Evolutionary conservation across 2,329 filamentous ascomycete genomes (phyloP), one percentile per base, ranked within the genome.

Genomic region (Claviceps monticola): DNA sequence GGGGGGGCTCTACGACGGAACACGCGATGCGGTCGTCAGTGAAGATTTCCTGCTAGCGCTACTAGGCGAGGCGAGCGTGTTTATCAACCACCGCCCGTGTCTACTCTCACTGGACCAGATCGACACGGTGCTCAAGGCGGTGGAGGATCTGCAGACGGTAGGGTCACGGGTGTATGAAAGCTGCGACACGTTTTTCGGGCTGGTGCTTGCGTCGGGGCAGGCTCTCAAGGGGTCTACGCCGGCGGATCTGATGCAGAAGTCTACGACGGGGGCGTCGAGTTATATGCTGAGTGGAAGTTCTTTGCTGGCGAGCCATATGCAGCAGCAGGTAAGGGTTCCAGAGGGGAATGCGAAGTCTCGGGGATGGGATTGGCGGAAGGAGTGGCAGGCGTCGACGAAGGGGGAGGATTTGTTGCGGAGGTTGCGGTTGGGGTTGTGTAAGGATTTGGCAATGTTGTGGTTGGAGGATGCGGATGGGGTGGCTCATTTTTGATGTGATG

Each of bases 21-120:
- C 80, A 17, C 79, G 86, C 13, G 86, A 90, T 61, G 83, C 87
- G 0, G 88, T 95, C 6, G 85, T 96, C 17, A 87, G 87, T 59
- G 86, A 94, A 56, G 91, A 97, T 60, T 90, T 90, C 50, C 69
- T 97, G 21, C 74, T 96, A 8, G 82, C 85, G 3, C 73, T 97
- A 14, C 75, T 97, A 1, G 90, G 88, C 49, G 91, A 97, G 68
- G 82, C 84, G 0, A 78, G 91, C 3, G 78, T 88, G 1, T 87
- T 95, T 55, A 72, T 94, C 54, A 80, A 83, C 60, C 72, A 81
- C 57, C 63, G 63, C 11, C 66, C 69, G 0, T 60, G 67, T 1
- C 60, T 82, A n/a, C 73, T 95, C 48, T 80, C 78, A 0, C 74
- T 85, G 5, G 74, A 80, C 17, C 86, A 95, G 62, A 82, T 91